Evolutionary conservation across 2,329 filamentous ascomycete species (phyloP).

Genomic region (Parastagonospora avenae): DNA sequence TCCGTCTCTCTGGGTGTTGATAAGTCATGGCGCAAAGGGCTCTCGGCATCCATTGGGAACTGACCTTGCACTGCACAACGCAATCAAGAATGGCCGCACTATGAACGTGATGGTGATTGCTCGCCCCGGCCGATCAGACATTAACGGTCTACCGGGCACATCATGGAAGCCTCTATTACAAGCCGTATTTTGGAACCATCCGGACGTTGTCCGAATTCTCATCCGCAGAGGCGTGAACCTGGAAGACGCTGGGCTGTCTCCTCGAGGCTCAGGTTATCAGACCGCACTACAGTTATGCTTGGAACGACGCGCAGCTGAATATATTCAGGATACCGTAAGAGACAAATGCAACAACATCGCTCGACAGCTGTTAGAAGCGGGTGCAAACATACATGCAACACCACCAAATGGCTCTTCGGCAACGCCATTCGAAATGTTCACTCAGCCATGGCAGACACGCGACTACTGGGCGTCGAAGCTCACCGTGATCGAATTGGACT

Average conservation of each 20-base stretch:
- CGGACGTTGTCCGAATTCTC: conserved; percentile 36
- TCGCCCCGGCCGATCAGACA: conserved; percentile 24
- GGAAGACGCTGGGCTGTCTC: conserved; percentile 22
- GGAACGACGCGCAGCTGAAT: conserved; percentile 25
- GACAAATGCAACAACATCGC: conserved; percentile 30
- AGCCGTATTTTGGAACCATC: conserved; percentile 38
- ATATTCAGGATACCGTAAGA: conserved; percentile 13
- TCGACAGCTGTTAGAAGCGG: conserved; percentile 37
- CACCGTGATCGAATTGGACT: conserved; percentile 27
- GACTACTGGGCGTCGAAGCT: conserved; percentile 31
- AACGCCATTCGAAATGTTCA: conserved; percentile 32
- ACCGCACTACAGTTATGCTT: conserved; percentile 37
- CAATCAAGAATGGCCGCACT: conserved; percentile 40
- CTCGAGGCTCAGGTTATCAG: conserved; percentile 6
- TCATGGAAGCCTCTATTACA: conserved; percentile 39
- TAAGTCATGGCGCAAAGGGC: conserved; percentile 35
- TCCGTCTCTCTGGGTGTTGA: conserved; percentile 31
- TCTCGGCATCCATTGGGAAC: conserved; percentile 39
- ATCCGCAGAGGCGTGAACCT: conserved; percentile 35
- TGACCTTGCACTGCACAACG: conserved; percentile 42
- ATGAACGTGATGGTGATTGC: conserved; percentile 37
- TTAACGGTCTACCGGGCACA: conserved; percentile 30
- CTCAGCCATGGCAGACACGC: conserved; percentile 34
- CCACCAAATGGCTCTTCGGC: conserved; percentile 15
- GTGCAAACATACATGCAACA: conserved; percentile 30